Evolutionary conservation across 192 early-diverging fungal species (phyloP).

Genomic region (Coemansia sp.): DNA sequence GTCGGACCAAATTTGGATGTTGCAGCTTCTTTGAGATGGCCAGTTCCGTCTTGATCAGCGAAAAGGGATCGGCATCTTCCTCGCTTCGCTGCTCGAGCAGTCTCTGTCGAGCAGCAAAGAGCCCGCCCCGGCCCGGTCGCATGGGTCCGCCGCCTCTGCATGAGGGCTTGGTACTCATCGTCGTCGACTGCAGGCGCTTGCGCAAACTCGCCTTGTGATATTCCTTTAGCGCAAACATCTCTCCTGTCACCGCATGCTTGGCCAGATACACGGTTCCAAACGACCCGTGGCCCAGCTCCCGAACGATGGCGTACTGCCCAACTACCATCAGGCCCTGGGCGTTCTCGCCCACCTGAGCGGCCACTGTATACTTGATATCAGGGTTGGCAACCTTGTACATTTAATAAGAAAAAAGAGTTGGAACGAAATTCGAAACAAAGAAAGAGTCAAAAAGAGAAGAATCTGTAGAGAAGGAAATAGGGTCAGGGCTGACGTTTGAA

Average conservation of each 20-base stretch:
- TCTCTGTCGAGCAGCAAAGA: constrained; percentile 36
- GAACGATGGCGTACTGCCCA: constrained; percentile 81
- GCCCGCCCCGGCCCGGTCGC: constrained; percentile 55
- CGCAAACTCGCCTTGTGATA: constrained; percentile 86
- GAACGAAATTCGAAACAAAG: constrained; percentile 6
- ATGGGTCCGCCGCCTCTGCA: constrained; percentile 56
- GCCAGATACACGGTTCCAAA: constrained; percentile 89
- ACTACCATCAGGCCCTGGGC: constrained; percentile 73
- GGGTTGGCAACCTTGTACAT: constrained; percentile 54
- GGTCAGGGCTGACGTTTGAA: constrained; percentile 18
- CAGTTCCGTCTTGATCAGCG: constrained; percentile 85
- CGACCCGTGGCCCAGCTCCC: constrained; percentile 82
- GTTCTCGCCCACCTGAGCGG: constrained; percentile 72
- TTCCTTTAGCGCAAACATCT: constrained; percentile 83
- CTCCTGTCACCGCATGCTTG: constrained; percentile 58
- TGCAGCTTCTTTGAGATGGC: constrained; percentile 95
- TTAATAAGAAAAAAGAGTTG: not conserved
- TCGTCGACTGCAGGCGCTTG: constrained; percentile 64
- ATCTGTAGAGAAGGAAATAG: constrained; percentile 4
- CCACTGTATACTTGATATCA: constrained; percentile 50
- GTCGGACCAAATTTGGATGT: constrained; percentile 83
- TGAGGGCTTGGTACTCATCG: constrained; percentile 17
- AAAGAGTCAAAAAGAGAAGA: constrained; percentile 5
- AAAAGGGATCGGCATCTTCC: constrained; percentile 71
- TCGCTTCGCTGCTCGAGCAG: constrained; percentile 35